Base-by-base conservation (phyloP, 352 stramenopile species). In the Phytopythium kandeliae region DNA sequence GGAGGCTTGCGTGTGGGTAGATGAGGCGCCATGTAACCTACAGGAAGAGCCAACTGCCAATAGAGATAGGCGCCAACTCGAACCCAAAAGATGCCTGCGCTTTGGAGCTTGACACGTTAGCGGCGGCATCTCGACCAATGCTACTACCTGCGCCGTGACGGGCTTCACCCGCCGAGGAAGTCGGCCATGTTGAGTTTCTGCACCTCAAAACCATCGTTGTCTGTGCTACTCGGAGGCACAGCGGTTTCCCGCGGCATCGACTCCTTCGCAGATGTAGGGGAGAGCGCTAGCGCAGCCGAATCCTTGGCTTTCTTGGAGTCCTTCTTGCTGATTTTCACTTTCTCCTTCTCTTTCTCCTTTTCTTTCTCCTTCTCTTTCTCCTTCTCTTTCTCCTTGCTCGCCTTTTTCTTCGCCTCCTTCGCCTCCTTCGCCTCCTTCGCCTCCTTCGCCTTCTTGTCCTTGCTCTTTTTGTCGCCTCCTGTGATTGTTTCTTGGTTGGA, bases 151-250 rank as follows among this genome's bases (percentile, higher is more conserved):
- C 5, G n/a, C 13, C 24, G 24, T n/a, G 40, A 21, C 22, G 11
- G 40, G 6, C 48, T 53, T 62, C 60, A 71, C 49, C 28, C 61
- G 17, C 78, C 68, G 7, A 90, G 63, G 59, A 92, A 92, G 16
- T 73, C 73, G 17, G 72, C 62, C 78, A 88, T 92, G 52, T 89
- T 79, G 49, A 87, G 74, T 24, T 74, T 86, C 43, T 91, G 77
- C 15, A 91, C 80, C 22, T 71, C 69, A 54, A 90, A 90, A 24
- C 60, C 71, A 42, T 85, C 75, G 22, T 51, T 46, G 21, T 86
- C 67, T 2, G 60, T 40, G 25, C 71, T 58, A 17, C 61, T 37
- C 33, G 54, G 71, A 15, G 60, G 70, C 51, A 83, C 76, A 5
- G 73, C 74, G 45, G 46, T 66, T 30, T 67, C 70, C 22, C 62